phyloP scores from a whole-genome alignment of 208 protist species.

The Zelonia costaricensis region DNA sequence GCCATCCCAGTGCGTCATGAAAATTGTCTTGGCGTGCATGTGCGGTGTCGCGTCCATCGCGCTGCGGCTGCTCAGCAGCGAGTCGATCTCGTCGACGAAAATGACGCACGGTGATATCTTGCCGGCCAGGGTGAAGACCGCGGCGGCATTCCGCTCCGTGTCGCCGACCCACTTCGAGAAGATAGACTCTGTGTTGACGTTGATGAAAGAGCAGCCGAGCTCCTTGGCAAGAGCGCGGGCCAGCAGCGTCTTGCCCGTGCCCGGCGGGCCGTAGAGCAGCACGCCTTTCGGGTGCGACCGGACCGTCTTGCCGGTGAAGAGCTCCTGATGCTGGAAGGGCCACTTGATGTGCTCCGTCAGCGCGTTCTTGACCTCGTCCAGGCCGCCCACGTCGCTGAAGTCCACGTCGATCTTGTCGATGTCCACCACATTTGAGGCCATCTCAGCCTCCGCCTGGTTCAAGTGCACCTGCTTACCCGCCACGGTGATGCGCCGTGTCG shows the following conservation, averaged over 20 bases:
- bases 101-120: conserved; percentile 88
- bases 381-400: conserved; percentile 72
- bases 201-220: conserved; percentile 99
- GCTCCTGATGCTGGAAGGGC: conserved; percentile 79
- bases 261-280: conserved; percentile 99
- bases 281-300: conserved; percentile 98
- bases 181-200: conserved; percentile 93
- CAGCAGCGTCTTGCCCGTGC: conserved; percentile 99
- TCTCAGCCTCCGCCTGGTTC: conserved; percentile 63
- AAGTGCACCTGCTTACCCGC: conserved; percentile 43
- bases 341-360: conserved; percentile 86
- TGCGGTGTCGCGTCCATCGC: conserved; percentile 63
- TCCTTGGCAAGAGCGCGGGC: conserved; percentile 99
- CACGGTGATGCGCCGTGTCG: conserved; percentile 47
- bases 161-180: conserved; percentile 96
- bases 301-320: conserved; percentile 74
- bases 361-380: conserved; percentile 74
- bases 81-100: conserved; percentile 94
- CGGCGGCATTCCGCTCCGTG: conserved; percentile 95
- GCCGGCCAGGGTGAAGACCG: conserved; percentile 85
- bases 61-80: conserved; percentile 84
- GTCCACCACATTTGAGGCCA: conserved; percentile 70
- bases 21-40: conserved; percentile 89
- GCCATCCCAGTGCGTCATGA: conserved; percentile 93
- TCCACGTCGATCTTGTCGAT: conserved; percentile 56